Percentiles rank a stretch among this genome's conserved stretches.
phyloP scores from a whole-genome alignment of 2,329 filamentous ascomycete genomes.

The Ceratocystis papillata region DNA sequence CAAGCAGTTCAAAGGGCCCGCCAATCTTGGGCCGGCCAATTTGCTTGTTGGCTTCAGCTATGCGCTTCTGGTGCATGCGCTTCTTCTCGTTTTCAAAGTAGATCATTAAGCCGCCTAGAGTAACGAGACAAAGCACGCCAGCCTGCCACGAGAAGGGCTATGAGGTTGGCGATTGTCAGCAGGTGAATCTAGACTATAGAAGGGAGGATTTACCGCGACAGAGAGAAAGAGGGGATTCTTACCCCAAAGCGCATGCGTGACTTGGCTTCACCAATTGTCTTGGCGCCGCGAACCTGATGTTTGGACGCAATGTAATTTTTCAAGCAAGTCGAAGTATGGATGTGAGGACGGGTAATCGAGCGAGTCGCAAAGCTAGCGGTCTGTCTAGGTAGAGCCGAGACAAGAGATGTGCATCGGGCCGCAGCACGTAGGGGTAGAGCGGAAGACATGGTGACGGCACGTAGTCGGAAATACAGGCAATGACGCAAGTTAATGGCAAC shows the following conservation, averaged over 20 bases:
- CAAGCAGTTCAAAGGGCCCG: conserved; percentile 68
- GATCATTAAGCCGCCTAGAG: conserved; percentile 65
- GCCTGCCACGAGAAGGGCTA: conserved; percentile 92
- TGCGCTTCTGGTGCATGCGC: conserved; percentile 75
- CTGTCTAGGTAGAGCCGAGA: conserved; percentile 6
- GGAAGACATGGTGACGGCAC: conserved; percentile 15
- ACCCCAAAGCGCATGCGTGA: conserved; percentile 48
- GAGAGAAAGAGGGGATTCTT: conserved; percentile 28
- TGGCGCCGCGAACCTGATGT: conserved; percentile 31
- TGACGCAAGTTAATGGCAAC: not conserved
- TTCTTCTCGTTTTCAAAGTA: conserved; percentile 93
- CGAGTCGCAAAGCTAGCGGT: conserved; percentile 21
- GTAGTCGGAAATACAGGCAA: not conserved
- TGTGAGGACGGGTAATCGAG: conserved; percentile 14
- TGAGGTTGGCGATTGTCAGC: conserved; percentile 1
- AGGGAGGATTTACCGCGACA: not conserved
- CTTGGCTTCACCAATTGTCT: conserved; percentile 50
- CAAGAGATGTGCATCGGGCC: not conserved
- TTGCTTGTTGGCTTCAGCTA: conserved; percentile 87
- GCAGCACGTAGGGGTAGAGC: conserved; percentile 10
- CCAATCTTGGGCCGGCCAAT: conserved; percentile 89
- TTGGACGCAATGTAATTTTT: not conserved
- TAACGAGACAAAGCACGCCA: conserved; percentile 70
- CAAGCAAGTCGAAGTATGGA: conserved; percentile 26
- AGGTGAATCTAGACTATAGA: not conserved